Base-by-base conservation (phyloP, 129 eudicot species). In the Flaveria bidentis region DNA sequence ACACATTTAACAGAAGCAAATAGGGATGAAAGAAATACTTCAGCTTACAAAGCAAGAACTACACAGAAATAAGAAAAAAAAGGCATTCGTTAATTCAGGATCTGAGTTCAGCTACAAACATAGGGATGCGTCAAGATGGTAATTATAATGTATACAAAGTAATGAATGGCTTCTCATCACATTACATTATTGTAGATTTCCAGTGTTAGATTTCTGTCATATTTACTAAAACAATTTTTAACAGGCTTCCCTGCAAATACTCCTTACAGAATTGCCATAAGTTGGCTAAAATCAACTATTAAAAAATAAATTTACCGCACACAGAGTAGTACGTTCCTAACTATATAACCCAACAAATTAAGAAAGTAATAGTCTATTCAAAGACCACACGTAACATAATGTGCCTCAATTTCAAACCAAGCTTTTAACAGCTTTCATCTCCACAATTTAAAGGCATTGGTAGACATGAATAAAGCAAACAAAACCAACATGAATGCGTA, bases 81-180 rank as follows among this genome's bases (percentile, higher is more conserved):
- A 28, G 9, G 41, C 41, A 25, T 25, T 11, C 3, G 67, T 26
- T 61, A 61, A 23, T 26, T 26, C 42, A 26, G 67, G 44, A 13
- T 42, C 16, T 11, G 9, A 28, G 67, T 28, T 41, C 41, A 61
- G 18, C 67, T 26, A 61, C 5, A 23, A 61, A 61, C 42, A 61
- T 61, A 28, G 41, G 42, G 44, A 30, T 12, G 67, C 41, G 28
- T 28, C 26, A 25, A 12, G 18, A 41, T 26, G 2, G 67, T 28
- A 14, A 14, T 10, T 25, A 23, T 61, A 15, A 26, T 13, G 11
- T 28, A 61, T 61, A 61, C 67, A 61, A 26, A 26, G 42, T 61
- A 61, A 61, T 26, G 67, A 61, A 61, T 25, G 17, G 67, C 33
- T 61, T 61, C 41, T 61, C 67, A 26, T 25, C 66, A 23, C 41